These are phyloP conservation scores for Vaccinium vitisidaea DNA, from an alignment of 148 eudicot species.

Conservation along the genomic window DNA sequence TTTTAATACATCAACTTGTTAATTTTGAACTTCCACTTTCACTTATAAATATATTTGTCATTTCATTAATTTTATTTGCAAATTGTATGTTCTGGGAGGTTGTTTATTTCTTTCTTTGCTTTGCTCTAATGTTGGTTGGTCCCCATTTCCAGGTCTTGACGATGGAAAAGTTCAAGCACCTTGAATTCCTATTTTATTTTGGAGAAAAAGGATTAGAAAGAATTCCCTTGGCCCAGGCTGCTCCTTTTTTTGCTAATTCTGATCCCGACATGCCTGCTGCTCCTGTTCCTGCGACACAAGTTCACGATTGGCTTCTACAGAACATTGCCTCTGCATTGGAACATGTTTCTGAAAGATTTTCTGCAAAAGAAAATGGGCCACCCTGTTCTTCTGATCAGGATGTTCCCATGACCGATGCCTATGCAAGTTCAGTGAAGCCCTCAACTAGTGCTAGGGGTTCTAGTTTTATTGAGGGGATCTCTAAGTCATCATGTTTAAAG, in stretches of 20 bases:
- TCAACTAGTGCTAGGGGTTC: constrained; percentile 68
- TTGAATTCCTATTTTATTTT: constrained; percentile 75
- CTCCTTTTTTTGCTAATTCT: constrained; percentile 94
- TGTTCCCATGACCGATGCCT: constrained; percentile 81
- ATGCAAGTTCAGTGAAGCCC: constrained; percentile 56
- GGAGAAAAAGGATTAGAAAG: constrained; percentile 79
- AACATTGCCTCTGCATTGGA: constrained; percentile 68
- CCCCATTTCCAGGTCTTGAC: constrained; percentile 64
- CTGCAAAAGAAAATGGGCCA: constrained; percentile 78
- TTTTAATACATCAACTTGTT: neutral
- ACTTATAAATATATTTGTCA: neutral
- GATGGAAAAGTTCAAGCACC: constrained; percentile 90
- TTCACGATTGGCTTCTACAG: constrained; percentile 89
- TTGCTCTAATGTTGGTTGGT: neutral
- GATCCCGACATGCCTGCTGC: constrained; percentile 99
- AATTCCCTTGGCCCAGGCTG: constrained; percentile 74
- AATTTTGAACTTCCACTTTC: neutral
- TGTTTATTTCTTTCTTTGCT: neutral
- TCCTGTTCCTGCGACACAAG: constrained; percentile 82
- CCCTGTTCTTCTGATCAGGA: constrained; percentile 70
- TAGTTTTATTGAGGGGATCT: constrained; percentile 80
- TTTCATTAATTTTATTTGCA: neutral
- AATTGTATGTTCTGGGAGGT: neutral
- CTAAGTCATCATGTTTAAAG: constrained; percentile 79
- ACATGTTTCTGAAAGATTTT: constrained; percentile 73